Evolutionary conservation across 345 rosid genomes (phyloP).

Genomic region (Eucalyptus sp.): DNA sequence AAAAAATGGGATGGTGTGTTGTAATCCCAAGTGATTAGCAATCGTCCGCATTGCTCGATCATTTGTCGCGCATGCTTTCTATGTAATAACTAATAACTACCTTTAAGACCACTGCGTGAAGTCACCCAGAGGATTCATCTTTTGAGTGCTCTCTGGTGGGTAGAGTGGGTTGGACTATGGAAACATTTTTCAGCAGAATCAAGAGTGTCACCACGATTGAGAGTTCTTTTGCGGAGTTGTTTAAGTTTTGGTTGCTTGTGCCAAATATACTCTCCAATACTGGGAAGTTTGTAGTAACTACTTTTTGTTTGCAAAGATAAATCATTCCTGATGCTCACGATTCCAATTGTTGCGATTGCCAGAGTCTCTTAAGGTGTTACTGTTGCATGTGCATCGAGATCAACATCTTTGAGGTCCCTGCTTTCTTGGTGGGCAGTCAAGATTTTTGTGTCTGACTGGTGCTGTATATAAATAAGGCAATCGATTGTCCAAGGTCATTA

Average conservation of each 20-base stretch:
- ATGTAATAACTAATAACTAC: not conserved
- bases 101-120: not conserved
- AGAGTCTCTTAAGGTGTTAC: not conserved
- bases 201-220: not conserved
- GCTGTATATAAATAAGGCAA: not conserved
- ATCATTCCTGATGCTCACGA: not conserved
- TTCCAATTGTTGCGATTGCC: not conserved
- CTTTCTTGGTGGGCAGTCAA: not conserved
- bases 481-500: not conserved
- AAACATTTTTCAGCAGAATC: not conserved
- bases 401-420: not conserved
- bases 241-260: not conserved
- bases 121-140: not conserved
- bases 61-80: not conserved
- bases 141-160: not conserved
- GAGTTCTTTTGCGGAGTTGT: not conserved
- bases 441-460: not conserved
- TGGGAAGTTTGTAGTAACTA: not conserved
- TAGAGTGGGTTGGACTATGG: not conserved
- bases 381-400: not conserved
- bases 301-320: not conserved
- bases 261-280: not conserved
- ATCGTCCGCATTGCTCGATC: not conserved
- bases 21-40: not conserved
- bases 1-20: not conserved